Conservation (phyloP, 176 grass and related monocot species). For the Lolium perenne region DNA sequence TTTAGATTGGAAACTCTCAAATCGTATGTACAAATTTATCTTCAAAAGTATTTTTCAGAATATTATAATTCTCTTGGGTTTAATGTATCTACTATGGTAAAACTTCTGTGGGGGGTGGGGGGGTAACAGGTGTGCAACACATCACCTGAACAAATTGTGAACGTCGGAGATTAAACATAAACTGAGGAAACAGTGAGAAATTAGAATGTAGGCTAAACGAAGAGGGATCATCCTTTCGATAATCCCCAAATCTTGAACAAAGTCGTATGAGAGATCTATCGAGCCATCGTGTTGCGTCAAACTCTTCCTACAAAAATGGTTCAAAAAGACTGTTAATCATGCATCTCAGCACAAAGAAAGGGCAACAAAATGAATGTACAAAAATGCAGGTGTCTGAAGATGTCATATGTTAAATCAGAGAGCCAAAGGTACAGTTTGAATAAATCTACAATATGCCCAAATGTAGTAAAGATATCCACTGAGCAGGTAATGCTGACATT, state of each 20-base stretch:
- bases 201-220: slow-evolving; percentile 93
- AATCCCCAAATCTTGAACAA: slow-evolving; percentile 96
- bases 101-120: not conserved
- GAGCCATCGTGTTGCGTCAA: slow-evolving; percentile 93
- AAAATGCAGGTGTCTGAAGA: not conserved
- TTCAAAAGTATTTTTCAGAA: slow-evolving; percentile 15
- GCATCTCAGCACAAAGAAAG: not conserved
- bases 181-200: slow-evolving; percentile 96
- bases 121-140: slow-evolving; percentile 26
- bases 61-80: not conserved
- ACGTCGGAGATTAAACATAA: slow-evolving; percentile 97
- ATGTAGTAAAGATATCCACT: not conserved
- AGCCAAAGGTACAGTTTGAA: not conserved
- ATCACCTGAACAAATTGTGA: slow-evolving; percentile 98
- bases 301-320: slow-evolving; percentile 74
- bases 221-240: slow-evolving; percentile 89
- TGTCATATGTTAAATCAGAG: not conserved
- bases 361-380: not conserved
- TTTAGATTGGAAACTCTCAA: not conserved
- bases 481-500: not conserved
- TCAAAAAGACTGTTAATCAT: slow-evolving; percentile 33
- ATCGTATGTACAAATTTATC: not conserved
- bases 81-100: not conserved
- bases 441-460: not conserved
- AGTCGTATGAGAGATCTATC: slow-evolving; percentile 93